Evolutionary conservation across 306 rosid species (phyloP).

Genomic region (Corylus heterophylla): DNA sequence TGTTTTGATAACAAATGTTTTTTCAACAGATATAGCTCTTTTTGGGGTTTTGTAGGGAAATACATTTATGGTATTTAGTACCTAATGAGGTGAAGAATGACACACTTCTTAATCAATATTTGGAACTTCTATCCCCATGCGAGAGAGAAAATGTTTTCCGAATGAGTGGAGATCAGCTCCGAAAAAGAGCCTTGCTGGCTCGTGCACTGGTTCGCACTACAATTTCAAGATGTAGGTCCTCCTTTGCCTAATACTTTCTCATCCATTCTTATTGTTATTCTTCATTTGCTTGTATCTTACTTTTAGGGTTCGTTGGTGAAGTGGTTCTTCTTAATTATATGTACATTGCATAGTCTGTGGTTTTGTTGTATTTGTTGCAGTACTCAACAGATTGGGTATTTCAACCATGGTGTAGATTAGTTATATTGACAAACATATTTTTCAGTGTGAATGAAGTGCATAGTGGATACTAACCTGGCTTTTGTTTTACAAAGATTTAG

Average conservation of each 20-base stretch:
- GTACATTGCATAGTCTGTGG: neutral
- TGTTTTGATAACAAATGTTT: too few relatives aligned
- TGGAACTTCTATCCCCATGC: conserved; percentile 66
- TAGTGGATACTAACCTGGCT: neutral
- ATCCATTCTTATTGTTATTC: conserved; percentile 9
- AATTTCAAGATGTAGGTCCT: conserved; percentile 75
- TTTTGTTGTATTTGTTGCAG: neutral
- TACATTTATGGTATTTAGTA: conserved; percentile 79
- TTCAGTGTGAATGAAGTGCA: neutral
- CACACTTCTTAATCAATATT: conserved; percentile 54
- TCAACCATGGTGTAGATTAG: neutral
- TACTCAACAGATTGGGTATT: neutral
- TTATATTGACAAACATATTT: neutral
- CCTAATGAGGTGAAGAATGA: conserved; percentile 66
- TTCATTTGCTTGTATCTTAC: neutral
- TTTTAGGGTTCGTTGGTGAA: neutral
- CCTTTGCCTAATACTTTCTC: conserved; percentile 10
- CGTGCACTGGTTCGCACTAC: conserved; percentile 85
- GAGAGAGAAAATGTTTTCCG: conserved; percentile 59
- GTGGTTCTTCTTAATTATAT: neutral
- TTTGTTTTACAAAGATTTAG: neutral
- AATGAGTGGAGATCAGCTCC: conserved; percentile 54
- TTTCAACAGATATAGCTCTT: too few relatives aligned
- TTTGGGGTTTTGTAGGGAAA: conserved; percentile 57
- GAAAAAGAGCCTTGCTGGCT: conserved; percentile 73